These are phyloP conservation scores for Penstemon newberryi DNA, from an alignment of 257 asterid species.

Conservation along the genomic window DNA sequence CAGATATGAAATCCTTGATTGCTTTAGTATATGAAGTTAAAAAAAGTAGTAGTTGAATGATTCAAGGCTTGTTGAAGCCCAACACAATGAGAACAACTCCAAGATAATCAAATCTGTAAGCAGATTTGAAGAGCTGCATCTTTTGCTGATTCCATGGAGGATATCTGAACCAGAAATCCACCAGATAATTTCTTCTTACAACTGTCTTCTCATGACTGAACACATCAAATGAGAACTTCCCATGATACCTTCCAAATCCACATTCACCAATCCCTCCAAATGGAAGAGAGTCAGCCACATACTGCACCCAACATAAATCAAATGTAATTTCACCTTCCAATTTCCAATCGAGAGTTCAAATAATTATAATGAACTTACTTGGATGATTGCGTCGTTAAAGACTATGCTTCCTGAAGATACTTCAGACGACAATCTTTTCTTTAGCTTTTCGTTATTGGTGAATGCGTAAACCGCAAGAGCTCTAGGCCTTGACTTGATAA, in stretches of 20 bases:
- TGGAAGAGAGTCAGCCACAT: conserved; percentile 63
- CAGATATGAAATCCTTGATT: too few relatives aligned
- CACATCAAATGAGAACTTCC: conserved; percentile 67
- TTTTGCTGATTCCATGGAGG: conserved; percentile 74
- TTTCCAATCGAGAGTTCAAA: too few relatives aligned
- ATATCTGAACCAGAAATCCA: conserved; percentile 85
- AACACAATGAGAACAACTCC: conserved; percentile 51
- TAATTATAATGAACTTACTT: conserved; percentile 40
- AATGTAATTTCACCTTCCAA: background rate
- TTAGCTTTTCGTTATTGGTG: conserved; percentile 50
- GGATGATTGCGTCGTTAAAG: conserved; percentile 76
- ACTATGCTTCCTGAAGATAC: conserved; percentile 73
- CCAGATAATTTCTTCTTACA: conserved; percentile 37
- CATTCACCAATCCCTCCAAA: conserved; percentile 88
- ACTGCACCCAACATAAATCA: conserved; percentile 39
- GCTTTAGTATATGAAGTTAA: too few relatives aligned
- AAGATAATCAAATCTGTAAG: conserved; percentile 55
- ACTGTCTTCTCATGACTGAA: conserved; percentile 71
- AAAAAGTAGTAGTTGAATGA: too few relatives aligned
- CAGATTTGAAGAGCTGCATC: conserved; percentile 52
- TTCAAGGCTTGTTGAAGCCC: conserved; percentile 56
- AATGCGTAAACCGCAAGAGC: conserved; percentile 68
- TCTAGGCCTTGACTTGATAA: conserved; percentile 61
- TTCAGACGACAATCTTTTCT: conserved; percentile 38
- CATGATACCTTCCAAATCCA: conserved; percentile 79